phyloP scores from a whole-genome alignment of 257 asterid species.

The Forsythia suspensa region DNA sequence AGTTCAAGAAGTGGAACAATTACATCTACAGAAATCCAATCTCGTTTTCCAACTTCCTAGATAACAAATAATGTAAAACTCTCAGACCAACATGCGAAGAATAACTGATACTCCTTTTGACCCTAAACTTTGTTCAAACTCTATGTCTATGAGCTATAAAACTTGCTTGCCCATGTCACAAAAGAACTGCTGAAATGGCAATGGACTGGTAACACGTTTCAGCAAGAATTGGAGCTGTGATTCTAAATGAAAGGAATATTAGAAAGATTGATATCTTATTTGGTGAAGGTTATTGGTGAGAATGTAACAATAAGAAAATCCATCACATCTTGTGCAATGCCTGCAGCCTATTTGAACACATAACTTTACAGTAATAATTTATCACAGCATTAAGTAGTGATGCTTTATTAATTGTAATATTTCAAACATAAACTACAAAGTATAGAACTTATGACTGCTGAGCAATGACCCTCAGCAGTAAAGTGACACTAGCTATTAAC shows the following conservation, averaged over 20 bases:
- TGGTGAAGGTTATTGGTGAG: not conserved
- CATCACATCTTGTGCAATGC: not conserved
- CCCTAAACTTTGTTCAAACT: not conserved
- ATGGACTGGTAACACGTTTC: not conserved
- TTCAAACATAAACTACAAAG: not conserved
- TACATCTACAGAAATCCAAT: too few species aligned
- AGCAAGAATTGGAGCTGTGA: not conserved
- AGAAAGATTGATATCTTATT: not conserved
- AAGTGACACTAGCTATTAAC: too few species aligned
- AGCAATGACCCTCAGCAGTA: not conserved
- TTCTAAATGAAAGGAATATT: not conserved
- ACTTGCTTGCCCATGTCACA: not conserved
- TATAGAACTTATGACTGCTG: not conserved
- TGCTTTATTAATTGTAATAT: not conserved
- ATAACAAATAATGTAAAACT: too few species aligned
- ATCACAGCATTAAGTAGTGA: not conserved
- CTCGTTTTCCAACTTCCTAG: too few species aligned
- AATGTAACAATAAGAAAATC: not conserved
- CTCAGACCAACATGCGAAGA: too few species aligned
- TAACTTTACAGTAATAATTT: not conserved
- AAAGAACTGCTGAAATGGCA: not conserved
- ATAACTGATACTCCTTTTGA: not conserved
- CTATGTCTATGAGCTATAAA: not conserved
- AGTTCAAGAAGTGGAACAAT: too few species aligned
- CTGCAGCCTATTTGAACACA: not conserved